Evolutionary conservation across 208 protist genomes (phyloP), one percentile per base, ranked within the genome.

Genomic region (Trypanosoma caninum): DNA sequence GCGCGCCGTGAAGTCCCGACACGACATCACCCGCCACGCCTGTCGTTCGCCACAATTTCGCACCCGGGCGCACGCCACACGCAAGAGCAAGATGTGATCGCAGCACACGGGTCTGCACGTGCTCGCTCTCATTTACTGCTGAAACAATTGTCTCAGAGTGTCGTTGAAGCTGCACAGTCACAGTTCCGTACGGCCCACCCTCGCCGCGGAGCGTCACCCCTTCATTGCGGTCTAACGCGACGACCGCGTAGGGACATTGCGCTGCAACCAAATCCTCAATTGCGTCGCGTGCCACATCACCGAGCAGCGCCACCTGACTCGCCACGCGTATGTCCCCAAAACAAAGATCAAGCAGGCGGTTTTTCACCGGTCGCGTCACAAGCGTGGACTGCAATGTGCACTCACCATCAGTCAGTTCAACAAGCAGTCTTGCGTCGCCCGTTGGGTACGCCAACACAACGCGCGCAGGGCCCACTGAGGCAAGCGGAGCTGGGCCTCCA

Each of bases 81-180:
- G 78, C 83, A 28, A 84, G 58, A 1, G 83, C 82, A 0, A 93
- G 64, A 65, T 93, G 87, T 11, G 72, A 65, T 27, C 70, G 82
- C 31, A 73, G 65, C n/a, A 93, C 82, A 41, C 67, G 72, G 31
- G 86, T 93, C 34, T 66, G 37, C 14, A 66, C 63, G 10, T 31
- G 23, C 27, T 38, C 41, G 10, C 27, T 47, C 18, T 33, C 47
- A 8, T 30, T 41, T 2, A 33, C 44, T 50, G 41, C 60, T 5
- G 61, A 73, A 9, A 89, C 41, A 31, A 89, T 54, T 7, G 58
- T 78, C 18, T 89, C 78, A 8, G 71, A 65, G 51, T 77, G 50
- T 6, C 55, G 62, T 25, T 53, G 55, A 14, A 94, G 46, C 35
- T 64, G 56, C 0, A 88, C 58, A 18, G 71, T 51, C n/a, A 88